phyloP scores from a whole-genome alignment of 2,329 filamentous ascomycete species.

The Byssothecium circinans region DNA sequence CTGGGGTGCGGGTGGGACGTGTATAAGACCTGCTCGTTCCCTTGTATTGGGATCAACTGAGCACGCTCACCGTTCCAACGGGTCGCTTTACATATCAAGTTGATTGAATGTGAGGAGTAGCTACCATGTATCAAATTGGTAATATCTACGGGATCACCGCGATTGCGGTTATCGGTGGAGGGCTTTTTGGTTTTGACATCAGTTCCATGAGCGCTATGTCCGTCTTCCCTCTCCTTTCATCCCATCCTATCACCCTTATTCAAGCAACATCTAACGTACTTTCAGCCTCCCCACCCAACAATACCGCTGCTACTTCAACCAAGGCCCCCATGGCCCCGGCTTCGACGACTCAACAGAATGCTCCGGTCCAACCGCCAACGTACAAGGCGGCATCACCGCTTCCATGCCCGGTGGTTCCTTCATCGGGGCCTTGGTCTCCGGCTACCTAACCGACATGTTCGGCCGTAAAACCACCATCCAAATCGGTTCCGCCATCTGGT shows the following conservation, averaged over 20 bases:
- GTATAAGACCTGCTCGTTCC: too few relatives aligned
- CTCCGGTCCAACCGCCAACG: conserved; percentile 55
- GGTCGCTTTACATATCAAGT: background rate
- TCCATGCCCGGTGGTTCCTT: conserved; percentile 73
- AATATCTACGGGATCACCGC: conserved; percentile 62
- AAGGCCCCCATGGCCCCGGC: conserved; percentile 46
- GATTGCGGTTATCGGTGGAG: conserved; percentile 65
- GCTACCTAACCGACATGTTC: conserved; percentile 60
- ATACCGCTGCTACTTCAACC: conserved; percentile 72
- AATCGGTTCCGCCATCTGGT: conserved; percentile 56
- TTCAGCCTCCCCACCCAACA: conserved; percentile 63
- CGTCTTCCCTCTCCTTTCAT: conserved; percentile 1
- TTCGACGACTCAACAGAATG: conserved; percentile 48
- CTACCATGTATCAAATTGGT: conserved; percentile 48
- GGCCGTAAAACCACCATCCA: conserved; percentile 59
- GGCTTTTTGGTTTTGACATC: conserved; percentile 78
- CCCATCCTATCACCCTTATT: background rate
- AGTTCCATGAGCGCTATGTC: conserved; percentile 66
- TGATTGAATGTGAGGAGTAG: background rate
- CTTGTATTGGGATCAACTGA: too few relatives aligned
- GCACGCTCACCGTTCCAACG: background rate
- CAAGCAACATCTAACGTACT: conserved; percentile 42
- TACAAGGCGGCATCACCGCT: conserved; percentile 70
- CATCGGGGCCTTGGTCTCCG: conserved; percentile 63
- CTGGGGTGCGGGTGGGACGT: background rate